These are phyloP conservation scores for Pogostemon cablin DNA, from an alignment of 257 asterid species.

Conservation along the genomic window DNA sequence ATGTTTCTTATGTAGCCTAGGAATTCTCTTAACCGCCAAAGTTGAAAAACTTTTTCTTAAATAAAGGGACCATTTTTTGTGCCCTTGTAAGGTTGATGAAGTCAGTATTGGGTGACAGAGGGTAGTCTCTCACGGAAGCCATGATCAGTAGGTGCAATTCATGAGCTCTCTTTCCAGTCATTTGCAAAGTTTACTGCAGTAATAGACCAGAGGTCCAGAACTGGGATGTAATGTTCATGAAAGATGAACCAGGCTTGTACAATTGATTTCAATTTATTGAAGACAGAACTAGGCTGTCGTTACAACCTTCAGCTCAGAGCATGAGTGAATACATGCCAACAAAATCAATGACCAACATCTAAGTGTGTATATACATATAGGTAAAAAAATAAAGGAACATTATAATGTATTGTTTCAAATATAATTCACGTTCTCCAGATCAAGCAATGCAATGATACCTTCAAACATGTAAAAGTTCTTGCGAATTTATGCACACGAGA, in stretches of 20 bases:
- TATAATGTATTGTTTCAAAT: neutral
- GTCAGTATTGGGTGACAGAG: no score
- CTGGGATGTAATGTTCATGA: neutral
- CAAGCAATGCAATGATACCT: conserved; percentile 26
- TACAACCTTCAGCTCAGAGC: conserved; percentile 12
- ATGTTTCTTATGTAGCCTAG: no score
- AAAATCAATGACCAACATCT: neutral
- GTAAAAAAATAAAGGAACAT: conserved; percentile 18
- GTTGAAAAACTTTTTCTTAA: no score
- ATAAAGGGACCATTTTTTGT: no score
- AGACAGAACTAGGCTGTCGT: neutral
- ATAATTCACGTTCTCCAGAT: conserved; percentile 21
- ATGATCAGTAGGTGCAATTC: no score
- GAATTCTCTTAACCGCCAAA: no score
- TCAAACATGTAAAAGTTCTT: neutral
- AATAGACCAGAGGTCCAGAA: no score
- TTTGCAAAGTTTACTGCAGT: no score
- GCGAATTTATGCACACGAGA: neutral
- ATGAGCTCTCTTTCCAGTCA: no score
- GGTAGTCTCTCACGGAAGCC: no score
- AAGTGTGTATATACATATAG: neutral
- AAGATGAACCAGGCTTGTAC: neutral
- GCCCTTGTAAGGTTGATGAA: no score
- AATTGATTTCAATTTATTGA: neutral
- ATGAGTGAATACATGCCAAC: neutral